A percentile compares a stretch with the other conserved stretches of the same genome.
These are phyloP conservation scores for Penicillium rolfsii DNA, from an alignment of 2,329 filamentous ascomycete species.

Conservation along the genomic window DNA sequence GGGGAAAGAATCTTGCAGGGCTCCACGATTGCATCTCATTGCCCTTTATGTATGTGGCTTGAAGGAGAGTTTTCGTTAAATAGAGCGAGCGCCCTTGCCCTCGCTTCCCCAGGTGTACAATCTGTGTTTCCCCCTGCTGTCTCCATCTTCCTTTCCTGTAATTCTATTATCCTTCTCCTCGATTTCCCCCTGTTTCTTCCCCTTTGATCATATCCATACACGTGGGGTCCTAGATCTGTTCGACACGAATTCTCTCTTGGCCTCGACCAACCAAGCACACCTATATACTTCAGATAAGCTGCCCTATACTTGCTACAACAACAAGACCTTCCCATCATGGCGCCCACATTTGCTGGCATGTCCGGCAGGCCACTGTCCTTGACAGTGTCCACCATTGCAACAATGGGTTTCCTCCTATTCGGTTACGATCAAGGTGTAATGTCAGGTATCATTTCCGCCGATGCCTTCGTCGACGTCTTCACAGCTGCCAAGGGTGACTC, in stretches of 20 bases:
- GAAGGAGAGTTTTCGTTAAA: conserved; percentile 29
- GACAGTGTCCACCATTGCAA: conserved; percentile 64
- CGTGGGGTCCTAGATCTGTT: background rate
- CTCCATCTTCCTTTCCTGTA: conserved; percentile 21
- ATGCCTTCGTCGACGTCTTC: conserved; percentile 39
- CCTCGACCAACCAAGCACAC: no score
- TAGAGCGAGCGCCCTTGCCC: conserved; percentile 23
- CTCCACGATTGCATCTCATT: conserved; percentile 30
- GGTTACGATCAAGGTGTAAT: conserved; percentile 41
- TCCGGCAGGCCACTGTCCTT: conserved; percentile 61
- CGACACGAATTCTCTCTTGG: no score
- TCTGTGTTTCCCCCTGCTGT: conserved; percentile 22
- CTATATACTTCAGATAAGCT: background rate
- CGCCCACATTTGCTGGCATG: conserved; percentile 61
- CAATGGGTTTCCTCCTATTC: conserved; percentile 59
- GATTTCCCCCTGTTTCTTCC: conserved; percentile 4
- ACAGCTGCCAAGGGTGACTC: conserved; percentile 42
- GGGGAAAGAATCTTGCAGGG: conserved; percentile 17
- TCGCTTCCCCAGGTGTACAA: conserved; percentile 19
- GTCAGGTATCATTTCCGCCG: conserved; percentile 44
- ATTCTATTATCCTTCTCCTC: conserved; percentile 9
- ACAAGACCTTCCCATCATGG: conserved; percentile 44
- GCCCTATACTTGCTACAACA: background rate
- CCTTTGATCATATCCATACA: conserved; percentile 8
- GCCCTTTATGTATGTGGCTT: conserved; percentile 21